Base-by-base conservation (phyloP, 768 basidiomycete genomes). In the Coprinopsis marcescibilis region DNA sequence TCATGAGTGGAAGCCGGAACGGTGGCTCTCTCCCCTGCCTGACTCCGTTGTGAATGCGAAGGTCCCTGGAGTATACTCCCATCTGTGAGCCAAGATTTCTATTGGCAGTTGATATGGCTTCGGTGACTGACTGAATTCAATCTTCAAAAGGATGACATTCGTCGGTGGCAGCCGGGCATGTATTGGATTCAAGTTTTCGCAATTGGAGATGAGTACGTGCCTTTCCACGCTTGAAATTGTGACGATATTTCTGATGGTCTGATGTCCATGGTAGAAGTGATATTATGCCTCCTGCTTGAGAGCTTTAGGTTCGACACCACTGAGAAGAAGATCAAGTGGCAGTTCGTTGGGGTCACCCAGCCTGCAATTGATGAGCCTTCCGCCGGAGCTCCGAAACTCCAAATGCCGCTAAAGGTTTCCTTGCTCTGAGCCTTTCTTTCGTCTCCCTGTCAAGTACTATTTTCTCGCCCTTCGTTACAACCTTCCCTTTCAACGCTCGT, bases 111-210 rank as follows among this genome's bases (percentile, higher is more conserved):
- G 10, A 11, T 15, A 10, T 20, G 17, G 4, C 21, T 24, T 23
- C 11, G 19, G 35, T 8, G 10, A 32, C 30, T 37, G 10, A 17
- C 17, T n/a, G 8, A 45, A 17, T 46, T 38, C 45, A 29, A 51
- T 27, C 15, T 21, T 12, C 12, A n/a, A 12, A 15, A 54, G 55
- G 24, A 56, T 56, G 57, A 55, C 55, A 15, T 56, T 55, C 21
- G 35, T 51, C 14, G 55, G 48, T n/a, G 57, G 57, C 15, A 43
- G 52, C 20, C 44, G 55, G 7, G 48, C 55, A 30, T 55, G 54
- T 46, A 49, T 55, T 24, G 76, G 75, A 0, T 76, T 76, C 63
- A 76, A 77, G 53, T 77, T 79, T 60, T 69, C 75, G 1, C 70
- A 77, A 50, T 60, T 78, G 5, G 75, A 77, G 55, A 74, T 75